phyloP scores from a whole-genome alignment of 1,139 yeast species.

The Blastobotrys indianensis region DNA sequence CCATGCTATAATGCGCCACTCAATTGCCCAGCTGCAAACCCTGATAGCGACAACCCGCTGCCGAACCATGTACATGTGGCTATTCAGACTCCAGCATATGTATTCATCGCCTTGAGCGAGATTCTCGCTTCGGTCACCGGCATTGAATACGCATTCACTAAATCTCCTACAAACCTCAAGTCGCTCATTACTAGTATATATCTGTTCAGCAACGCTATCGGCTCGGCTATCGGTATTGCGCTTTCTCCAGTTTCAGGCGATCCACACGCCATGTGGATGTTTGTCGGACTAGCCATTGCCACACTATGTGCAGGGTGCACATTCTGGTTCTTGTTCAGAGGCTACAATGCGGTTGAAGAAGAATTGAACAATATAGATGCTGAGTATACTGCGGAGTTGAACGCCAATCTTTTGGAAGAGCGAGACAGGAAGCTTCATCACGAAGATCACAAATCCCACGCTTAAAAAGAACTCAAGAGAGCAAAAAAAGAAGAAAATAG shows the following conservation, averaged over 20 bases:
- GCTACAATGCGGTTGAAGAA: constrained; percentile 54
- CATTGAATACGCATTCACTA: constrained; percentile 62
- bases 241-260: constrained; percentile 57
- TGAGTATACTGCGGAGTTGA: constrained; percentile 28
- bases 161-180: constrained; percentile 61
- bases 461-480: no score
- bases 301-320: constrained; percentile 53
- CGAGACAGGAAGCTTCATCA: background rate
- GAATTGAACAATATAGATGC: constrained; percentile 53
- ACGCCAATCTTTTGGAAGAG: constrained; percentile 21
- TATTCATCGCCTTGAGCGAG: constrained; percentile 56
- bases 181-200: constrained; percentile 59
- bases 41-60: constrained; percentile 26
- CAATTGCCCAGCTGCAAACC: constrained; percentile 32
- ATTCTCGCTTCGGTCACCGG: constrained; percentile 63
- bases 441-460: background rate
- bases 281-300: constrained; percentile 55
- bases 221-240: constrained; percentile 69
- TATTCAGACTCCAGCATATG: constrained; percentile 57
- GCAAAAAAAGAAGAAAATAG: no score
- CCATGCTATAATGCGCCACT: constrained; percentile 67
- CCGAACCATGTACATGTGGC: constrained; percentile 57
- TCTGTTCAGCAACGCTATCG: constrained; percentile 56
- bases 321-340: constrained; percentile 58
- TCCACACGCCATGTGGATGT: constrained; percentile 65